Base-by-base conservation (phyloP, 768 basidiomycete genomes). In the Boletus sp. region DNA sequence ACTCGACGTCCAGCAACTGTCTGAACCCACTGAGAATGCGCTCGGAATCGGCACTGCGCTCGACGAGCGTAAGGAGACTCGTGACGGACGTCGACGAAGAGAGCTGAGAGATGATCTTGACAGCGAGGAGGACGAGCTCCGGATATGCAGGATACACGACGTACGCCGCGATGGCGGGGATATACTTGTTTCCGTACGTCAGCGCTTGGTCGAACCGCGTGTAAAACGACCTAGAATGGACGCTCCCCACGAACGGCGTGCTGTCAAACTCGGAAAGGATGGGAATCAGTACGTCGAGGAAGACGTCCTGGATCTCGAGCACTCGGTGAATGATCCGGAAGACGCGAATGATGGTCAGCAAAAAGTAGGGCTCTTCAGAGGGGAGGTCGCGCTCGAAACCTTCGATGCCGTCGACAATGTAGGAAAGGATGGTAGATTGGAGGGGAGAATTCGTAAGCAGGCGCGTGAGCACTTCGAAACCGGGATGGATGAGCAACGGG, bases 281-380 rank as follows among this genome's bases (percentile, higher is more conserved):
- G 2, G 93, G 92, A 4, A 96, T 75, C 48, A 96, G 82, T 24
- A 94, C 86, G 53, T 98, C 94, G 41, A 94, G 78, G 77, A 95
- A 97, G 54, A 93, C 81, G 49, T 90, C 86, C 67, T 98, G 94
- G 29, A 93, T 80, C 60, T 94, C 90, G 55, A 98, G 76, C 0
- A 90, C 80, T 1, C 93, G 86, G 58, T 86, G 82, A 15, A 92
- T 78, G 60, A 96, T 92, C 52, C 94, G 79, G 36, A 98, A 77
- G 7, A 91, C 83, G 14, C 94, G 89, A 18, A 86, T 75, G 60
- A 97, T 88, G 4, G 90, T 90, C 47, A 80, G 80, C 35, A 81
- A 79, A 75, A 92, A 91, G 67, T 80, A 85, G 0, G 86, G 80
- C 69, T 92, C 81, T 48, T 89, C 86, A 17, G 83, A 81, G 0